phyloP scores from a whole-genome alignment of 164 flowering plant genomes.

The Umbellularia californica region DNA sequence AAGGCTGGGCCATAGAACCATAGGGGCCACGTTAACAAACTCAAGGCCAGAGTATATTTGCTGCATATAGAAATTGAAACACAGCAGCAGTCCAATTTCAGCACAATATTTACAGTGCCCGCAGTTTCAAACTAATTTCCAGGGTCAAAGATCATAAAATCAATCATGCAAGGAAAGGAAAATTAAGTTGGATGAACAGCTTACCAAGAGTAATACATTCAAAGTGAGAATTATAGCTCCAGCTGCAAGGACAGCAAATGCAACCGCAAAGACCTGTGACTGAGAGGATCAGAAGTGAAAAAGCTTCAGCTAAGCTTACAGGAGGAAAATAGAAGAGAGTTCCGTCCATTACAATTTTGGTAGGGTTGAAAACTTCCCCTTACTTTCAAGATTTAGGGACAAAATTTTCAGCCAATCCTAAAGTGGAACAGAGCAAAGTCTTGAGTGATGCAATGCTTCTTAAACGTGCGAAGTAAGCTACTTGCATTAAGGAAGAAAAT shows the following conservation, averaged over 20 bases:
- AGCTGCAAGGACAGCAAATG: conserved; percentile 93
- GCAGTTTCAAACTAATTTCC: too few relatives aligned
- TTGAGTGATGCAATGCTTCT: too few relatives aligned
- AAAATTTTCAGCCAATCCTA: too few relatives aligned
- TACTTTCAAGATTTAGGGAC: too few relatives aligned
- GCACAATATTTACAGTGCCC: too few relatives aligned
- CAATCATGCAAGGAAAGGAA: background rate
- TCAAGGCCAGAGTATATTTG: background rate
- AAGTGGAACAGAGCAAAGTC: too few relatives aligned
- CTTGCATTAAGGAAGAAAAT: too few relatives aligned
- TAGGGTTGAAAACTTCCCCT: too few relatives aligned
- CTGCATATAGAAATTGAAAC: background rate
- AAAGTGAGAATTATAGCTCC: conserved; percentile 91
- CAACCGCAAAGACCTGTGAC: conserved; percentile 99
- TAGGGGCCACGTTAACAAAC: background rate
- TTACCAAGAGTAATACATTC: conserved; percentile 91
- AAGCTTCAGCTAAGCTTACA: background rate
- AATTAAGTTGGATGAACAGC: background rate
- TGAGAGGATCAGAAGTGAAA: conserved; percentile 24
- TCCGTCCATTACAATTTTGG: too few relatives aligned
- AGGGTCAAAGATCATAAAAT: background rate
- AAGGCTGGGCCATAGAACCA: background rate
- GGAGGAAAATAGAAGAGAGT: background rate
- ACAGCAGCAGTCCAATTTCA: too few relatives aligned
- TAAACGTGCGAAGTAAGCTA: too few relatives aligned